A percentile compares a stretch with the other conserved stretches of the same genome.
phyloP scores from a whole-genome alignment of 148 eudicot genomes.

The Salicornia ramosissima region DNA sequence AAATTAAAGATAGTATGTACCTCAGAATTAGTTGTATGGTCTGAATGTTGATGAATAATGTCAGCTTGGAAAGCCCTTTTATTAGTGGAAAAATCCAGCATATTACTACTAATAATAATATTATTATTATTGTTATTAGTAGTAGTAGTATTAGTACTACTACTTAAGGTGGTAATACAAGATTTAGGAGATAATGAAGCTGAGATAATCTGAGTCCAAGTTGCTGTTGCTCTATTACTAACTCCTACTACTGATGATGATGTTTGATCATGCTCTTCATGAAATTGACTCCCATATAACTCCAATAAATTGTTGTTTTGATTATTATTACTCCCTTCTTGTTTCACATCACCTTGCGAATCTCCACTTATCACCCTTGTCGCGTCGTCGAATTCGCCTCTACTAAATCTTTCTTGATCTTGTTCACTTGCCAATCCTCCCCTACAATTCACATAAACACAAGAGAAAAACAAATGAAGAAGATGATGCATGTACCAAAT shows the following conservation, averaged over 20 bases:
- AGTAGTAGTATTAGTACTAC: constrained; percentile 11
- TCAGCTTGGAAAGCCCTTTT: constrained; percentile 24
- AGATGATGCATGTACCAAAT: no score
- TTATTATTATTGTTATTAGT: constrained; percentile 8
- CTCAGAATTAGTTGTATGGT: constrained; percentile 49
- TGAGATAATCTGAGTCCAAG: constrained; percentile 43
- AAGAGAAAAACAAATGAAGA: no score
- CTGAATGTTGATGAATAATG: constrained; percentile 34
- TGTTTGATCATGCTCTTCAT: constrained; percentile 19
- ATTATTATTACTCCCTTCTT: constrained; percentile 20
- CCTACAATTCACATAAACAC: constrained; percentile 11
- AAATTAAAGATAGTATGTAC: no score
- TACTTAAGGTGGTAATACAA: constrained; percentile 36
- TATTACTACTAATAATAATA: constrained; percentile 23
- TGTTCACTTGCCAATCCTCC: constrained; percentile 31
- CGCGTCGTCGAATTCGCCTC: constrained; percentile 19
- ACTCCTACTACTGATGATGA: constrained; percentile 14
- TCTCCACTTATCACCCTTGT: constrained; percentile 18
- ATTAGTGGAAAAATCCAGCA: constrained; percentile 43
- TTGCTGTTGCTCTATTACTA: constrained; percentile 18
- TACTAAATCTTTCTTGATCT: constrained; percentile 26
- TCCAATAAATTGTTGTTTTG: background rate
- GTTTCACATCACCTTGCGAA: constrained; percentile 20
- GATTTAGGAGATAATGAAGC: constrained; percentile 43
- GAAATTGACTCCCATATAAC: constrained; percentile 22